Evolutionary conservation across 768 basidiomycete genomes (phyloP).

Genomic region (Hericium erinaceus): DNA sequence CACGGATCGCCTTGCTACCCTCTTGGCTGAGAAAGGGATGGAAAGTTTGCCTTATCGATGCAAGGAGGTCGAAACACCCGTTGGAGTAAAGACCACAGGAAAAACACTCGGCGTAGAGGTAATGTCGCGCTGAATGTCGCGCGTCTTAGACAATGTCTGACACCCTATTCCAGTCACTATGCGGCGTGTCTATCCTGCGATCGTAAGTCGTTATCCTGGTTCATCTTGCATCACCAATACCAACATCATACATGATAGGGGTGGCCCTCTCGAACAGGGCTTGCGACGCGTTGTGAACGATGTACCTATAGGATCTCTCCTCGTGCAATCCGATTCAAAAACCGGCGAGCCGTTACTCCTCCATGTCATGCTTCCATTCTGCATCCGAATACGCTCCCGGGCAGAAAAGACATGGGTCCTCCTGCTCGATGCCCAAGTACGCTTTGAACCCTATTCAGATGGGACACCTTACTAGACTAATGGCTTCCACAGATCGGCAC

Average conservation of each 20-base stretch:
- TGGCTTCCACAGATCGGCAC: constrained; percentile 68
- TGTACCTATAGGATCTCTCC: constrained; percentile 76
- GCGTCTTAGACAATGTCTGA: too few species aligned
- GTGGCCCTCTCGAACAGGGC: constrained; percentile 85
- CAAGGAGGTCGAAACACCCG: constrained; percentile 60
- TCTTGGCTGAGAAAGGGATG: constrained; percentile 78
- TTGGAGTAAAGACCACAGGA: constrained; percentile 46
- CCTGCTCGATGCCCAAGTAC: constrained; percentile 81
- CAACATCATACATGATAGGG: constrained; percentile 35
- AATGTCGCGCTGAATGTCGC: constrained; percentile 6
- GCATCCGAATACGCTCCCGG: constrained; percentile 52
- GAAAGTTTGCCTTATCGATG: constrained; percentile 67
- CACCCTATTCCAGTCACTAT: constrained; percentile 45
- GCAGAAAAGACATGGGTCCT: constrained; percentile 76
- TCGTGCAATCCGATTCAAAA: constrained; percentile 80
- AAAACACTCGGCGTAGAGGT: constrained; percentile 56
- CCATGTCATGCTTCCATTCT: constrained; percentile 70
- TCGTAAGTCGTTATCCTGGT: constrained; percentile 45
- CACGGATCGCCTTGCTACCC: constrained; percentile 75
- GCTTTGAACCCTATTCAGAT: background rate
- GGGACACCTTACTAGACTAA: background rate
- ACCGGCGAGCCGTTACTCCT: constrained; percentile 86
- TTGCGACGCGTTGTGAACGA: constrained; percentile 84
- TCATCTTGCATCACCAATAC: background rate
- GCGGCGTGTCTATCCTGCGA: constrained; percentile 84